These are phyloP conservation scores for Leccinum huronense DNA, from an alignment of 1,284 basidiomycete species.

Conservation along the genomic window DNA sequence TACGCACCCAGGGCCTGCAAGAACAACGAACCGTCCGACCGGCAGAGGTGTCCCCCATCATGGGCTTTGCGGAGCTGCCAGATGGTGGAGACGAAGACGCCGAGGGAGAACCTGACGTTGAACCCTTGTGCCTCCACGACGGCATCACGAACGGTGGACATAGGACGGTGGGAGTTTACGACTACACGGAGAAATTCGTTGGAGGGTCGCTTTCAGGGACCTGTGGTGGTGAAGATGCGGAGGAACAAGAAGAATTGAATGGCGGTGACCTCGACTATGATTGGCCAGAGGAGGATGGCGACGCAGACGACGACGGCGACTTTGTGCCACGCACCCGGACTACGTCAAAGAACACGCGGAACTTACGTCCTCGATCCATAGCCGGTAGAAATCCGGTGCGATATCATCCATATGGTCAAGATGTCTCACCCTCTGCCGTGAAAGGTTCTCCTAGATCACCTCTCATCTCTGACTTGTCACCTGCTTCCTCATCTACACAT, in stretches of 20 bases:
- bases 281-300: conserved; percentile 32
- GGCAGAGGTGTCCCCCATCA: conserved; percentile 35
- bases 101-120: conserved; percentile 34
- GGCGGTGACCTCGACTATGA: conserved; percentile 28
- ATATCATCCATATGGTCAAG: conserved; percentile 34
- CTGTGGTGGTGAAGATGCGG: conserved; percentile 32
- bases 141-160: conserved; percentile 23
- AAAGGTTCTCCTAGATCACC: conserved; percentile 35
- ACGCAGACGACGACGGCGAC: conserved; percentile 33
- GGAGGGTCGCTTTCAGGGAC: conserved; percentile 29
- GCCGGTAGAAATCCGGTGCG: conserved; percentile 36
- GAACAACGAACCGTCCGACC: conserved; percentile 35
- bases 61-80: conserved; percentile 32
- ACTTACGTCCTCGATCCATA: conserved; percentile 38
- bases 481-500: conserved; percentile 21
- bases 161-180: conserved; percentile 33
- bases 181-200: conserved; percentile 23
- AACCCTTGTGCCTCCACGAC: conserved; percentile 32
- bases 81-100: conserved; percentile 36
- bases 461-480: conserved; percentile 33
- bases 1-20: conserved; percentile 35
- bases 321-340: conserved; percentile 34
- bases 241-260: conserved; percentile 24
- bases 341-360: conserved; percentile 40
- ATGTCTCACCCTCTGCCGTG: conserved; percentile 33